A percentile compares a stretch with the other conserved stretches of the same genome.
phyloP scores from a whole-genome alignment of 23 red algal species.

The Chondrus crispus region DNA sequence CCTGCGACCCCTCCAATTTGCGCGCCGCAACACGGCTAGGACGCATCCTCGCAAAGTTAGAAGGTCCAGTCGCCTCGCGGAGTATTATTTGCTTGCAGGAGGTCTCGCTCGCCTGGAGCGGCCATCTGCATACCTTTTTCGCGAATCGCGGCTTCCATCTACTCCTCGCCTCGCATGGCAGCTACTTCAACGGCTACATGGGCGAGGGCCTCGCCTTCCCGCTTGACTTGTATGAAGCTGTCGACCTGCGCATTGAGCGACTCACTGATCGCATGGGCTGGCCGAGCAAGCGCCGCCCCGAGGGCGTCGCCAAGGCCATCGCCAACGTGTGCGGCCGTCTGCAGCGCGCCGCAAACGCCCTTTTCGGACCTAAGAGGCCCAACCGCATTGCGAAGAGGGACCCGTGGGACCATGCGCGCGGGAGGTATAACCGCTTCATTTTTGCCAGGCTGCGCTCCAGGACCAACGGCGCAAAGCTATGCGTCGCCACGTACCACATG shows the following conservation, averaged over 20 bases:
- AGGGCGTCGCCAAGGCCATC: slow-evolving; percentile 1
- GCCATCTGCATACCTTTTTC: slow-evolving; percentile 72
- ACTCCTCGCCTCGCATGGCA: slow-evolving; percentile 49
- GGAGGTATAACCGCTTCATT: slow-evolving; percentile 61
- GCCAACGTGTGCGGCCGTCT: slow-evolving; percentile 26
- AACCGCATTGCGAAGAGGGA: not conserved
- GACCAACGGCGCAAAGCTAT: slow-evolving; percentile 59
- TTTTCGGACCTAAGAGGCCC: slow-evolving; percentile 1
- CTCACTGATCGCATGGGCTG: slow-evolving; percentile 55
- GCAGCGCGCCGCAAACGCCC: slow-evolving; percentile 3
- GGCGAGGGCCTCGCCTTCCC: slow-evolving; percentile 69
- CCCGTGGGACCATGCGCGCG: slow-evolving; percentile 57
- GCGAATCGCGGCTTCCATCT: slow-evolving; percentile 70
- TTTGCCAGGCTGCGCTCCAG: slow-evolving; percentile 55
- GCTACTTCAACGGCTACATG: slow-evolving; percentile 76
- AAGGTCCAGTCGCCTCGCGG: slow-evolving; percentile 48
- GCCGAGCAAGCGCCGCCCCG: slow-evolving; percentile 12
- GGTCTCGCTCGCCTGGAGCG: slow-evolving; percentile 63
- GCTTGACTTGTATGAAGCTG: slow-evolving; percentile 54
- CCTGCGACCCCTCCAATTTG: slow-evolving; percentile 58
- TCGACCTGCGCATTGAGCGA: slow-evolving; percentile 63
- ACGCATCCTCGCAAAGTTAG: slow-evolving; percentile 66
- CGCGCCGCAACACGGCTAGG: slow-evolving; percentile 14
- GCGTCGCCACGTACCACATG: slow-evolving; percentile 78
- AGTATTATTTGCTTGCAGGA: slow-evolving; percentile 84